Base-by-base conservation (phyloP, 176 grass and related monocot species). In the Urochloa ruziziensis region DNA sequence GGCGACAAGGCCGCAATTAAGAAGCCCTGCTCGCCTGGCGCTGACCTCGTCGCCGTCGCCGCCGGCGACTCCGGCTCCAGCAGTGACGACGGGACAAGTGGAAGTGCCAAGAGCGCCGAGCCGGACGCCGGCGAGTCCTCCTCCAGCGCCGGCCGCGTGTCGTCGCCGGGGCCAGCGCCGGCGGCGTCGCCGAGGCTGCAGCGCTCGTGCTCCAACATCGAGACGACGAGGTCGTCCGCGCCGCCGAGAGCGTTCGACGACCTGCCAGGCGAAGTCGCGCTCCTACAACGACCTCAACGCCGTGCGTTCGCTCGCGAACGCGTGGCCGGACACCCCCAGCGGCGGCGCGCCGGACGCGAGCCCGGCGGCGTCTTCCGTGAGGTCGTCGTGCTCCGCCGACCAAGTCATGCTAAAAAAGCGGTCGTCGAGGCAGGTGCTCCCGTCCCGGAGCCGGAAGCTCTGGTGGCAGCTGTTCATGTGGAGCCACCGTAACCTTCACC, bases 151-250 rank as follows among this genome's bases (percentile, higher is more conserved):
- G 87, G 47, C 9, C 68, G 60, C 34, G 57, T 21, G 63, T 27
- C n/a, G n/a, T 56, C 2, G n/a, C n/a, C n/a, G n/a, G n/a, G n/a
- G n/a, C 83, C 76, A 10, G 25, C 23, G 54, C 54, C 51, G 10
- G 19, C 57, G 33, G 80, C 68, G 29, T 80, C 74, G 1, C 23
- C 87, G 19, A 78, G 47, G 79, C 85, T 99, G 76, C 79, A 85
- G 39, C 91, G 96, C 43, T 99, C 93, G 4, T 94, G 96, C 83
- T 99, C 93, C 77, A 99, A 99, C 83, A 99, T 99, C 29, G 96
- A 99, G 85, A 92, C 92, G 67, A 86, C 86, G 83, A 84, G 89
- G 84, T 60, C 75, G 37, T 81, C 35, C 2, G 16, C 79, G 10
- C 56, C 21, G 10, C 82, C 34, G 70, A 77, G 40, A 64, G 70